phyloP scores from a whole-genome alignment of 1,284 basidiomycete species.

The Laetiporus sulphureus region DNA sequence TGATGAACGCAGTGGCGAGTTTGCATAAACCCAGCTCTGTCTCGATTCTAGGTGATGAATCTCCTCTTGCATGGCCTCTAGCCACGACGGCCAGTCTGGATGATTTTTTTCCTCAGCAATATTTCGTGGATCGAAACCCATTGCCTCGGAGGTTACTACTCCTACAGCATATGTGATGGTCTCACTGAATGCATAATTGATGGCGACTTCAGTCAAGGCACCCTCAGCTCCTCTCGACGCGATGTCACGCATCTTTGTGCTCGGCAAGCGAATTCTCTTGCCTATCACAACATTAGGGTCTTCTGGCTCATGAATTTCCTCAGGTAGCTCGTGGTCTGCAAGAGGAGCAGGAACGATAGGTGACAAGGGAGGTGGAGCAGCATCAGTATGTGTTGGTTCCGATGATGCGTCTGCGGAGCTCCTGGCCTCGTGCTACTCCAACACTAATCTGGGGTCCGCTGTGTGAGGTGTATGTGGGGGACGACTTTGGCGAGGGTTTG shows the following conservation, averaged over 20 bases:
- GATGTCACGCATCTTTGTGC: conserved; percentile 1
- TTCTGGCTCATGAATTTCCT: conserved; percentile 2
- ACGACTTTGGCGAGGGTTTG: no score
- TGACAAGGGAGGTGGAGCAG: not conserved
- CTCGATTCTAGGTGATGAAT: no score
- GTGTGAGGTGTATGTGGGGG: no score
- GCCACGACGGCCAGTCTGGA: no score
- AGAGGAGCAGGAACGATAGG: not conserved
- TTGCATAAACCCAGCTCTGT: no score
- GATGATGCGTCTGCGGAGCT: no score
- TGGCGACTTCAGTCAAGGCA: not conserved
- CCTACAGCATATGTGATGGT: not conserved
- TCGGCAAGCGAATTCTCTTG: conserved; percentile 1
- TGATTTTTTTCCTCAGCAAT: conserved; percentile 16
- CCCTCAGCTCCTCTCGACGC: not conserved
- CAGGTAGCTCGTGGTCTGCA: conserved; percentile 1
- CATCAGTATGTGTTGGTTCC: no score
- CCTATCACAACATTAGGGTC: conserved; percentile 3
- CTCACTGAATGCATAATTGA: not conserved
- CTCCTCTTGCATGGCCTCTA: no score
- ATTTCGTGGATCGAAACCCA: conserved; percentile 11
- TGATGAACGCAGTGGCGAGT: conserved; percentile 5
- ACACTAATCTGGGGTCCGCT: no score
- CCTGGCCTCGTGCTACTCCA: no score
- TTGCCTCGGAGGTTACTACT: conserved; percentile 1